Evolutionary conservation across 257 asterid genomes (phyloP).

Genomic region (Ligustrum vulgare): DNA sequence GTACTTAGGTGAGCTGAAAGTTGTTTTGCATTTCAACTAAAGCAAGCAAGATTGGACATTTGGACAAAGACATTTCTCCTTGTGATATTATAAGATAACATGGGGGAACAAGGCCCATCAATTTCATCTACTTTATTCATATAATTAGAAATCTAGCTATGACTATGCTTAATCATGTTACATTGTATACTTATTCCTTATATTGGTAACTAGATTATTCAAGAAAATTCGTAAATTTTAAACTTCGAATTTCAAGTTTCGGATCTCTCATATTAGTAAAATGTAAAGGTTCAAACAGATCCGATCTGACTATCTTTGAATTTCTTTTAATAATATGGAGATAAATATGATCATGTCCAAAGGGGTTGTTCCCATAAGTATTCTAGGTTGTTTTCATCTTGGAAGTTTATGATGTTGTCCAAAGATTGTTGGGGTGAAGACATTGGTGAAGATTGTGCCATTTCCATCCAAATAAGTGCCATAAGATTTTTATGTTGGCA

Average conservation of each 20-base stretch:
- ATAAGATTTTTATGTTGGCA: conserved; percentile 48
- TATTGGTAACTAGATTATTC: background rate
- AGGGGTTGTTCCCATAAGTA: conserved; percentile 30
- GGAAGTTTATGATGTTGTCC: conserved; percentile 24
- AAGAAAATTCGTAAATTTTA: background rate
- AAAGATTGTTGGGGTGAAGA: background rate
- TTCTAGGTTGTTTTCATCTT: conserved; percentile 34
- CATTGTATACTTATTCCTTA: background rate
- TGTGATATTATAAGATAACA: background rate
- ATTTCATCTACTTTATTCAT: conserved; percentile 19
- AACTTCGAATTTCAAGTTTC: background rate
- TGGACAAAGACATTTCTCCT: background rate
- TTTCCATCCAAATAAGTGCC: conserved; percentile 48
- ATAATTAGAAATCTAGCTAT: background rate
- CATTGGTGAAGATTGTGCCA: conserved; percentile 29
- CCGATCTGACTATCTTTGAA: background rate
- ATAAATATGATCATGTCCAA: conserved; percentile 29
- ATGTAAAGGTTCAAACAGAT: background rate
- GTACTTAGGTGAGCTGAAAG: conserved; percentile 16
- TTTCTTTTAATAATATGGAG: background rate
- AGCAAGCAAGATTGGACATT: background rate
- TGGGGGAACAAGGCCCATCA: conserved; percentile 19
- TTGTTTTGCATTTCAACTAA: conserved; percentile 19
- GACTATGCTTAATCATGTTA: background rate
- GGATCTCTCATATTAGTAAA: background rate